A percentile compares a stretch with the other conserved stretches of the same genome.
Conservation (phyloP, 2,329 filamentous ascomycete genomes). For the Rutstroemia sp. region DNA sequence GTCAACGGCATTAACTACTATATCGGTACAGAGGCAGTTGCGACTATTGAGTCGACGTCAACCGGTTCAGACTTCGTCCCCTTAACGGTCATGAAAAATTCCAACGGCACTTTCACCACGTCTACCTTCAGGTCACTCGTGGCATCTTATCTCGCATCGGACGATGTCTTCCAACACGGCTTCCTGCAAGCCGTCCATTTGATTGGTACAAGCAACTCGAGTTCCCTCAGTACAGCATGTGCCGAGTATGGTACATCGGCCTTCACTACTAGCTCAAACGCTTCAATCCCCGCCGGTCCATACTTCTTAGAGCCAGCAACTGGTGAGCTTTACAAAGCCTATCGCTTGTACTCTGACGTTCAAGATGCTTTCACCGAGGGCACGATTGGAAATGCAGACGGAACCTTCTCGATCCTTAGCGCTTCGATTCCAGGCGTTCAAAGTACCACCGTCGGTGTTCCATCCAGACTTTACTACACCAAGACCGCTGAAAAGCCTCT, state of each 20-base stretch:
- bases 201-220: slow-evolving; percentile 1
- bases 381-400: slow-evolving; percentile 30
- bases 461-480: slow-evolving; percentile 52
- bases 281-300: slow-evolving; percentile 36
- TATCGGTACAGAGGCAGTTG: slow-evolving; percentile 19
- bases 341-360: slow-evolving; percentile 41
- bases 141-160: slow-evolving; percentile 17
- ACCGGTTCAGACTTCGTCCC: slow-evolving; percentile 20
- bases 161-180: slow-evolving; percentile 25
- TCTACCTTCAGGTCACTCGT: slow-evolving; percentile 16
- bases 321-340: slow-evolving; percentile 41
- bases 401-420: slow-evolving; percentile 36
- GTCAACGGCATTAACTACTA: slow-evolving; percentile 31
- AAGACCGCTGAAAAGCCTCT: slow-evolving; percentile 47
- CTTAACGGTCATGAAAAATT: slow-evolving; percentile 22
- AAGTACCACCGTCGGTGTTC: slow-evolving; percentile 43
- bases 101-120: slow-evolving; percentile 14
- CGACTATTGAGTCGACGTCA: slow-evolving; percentile 16
- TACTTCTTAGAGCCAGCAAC: slow-evolving; percentile 40
- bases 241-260: slow-evolving; percentile 18
- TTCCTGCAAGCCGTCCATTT: slow-evolving; percentile 19
- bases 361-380: slow-evolving; percentile 43
- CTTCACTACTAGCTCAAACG: slow-evolving; percentile 13
- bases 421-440: slow-evolving; percentile 35
- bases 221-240: slow-evolving; percentile 13